A percentile compares a stretch with the other conserved stretches of the same genome.
Evolutionary conservation across 495 filamentous ascomycete species (phyloP).

Genomic region (Evansstolkia leycettana): DNA sequence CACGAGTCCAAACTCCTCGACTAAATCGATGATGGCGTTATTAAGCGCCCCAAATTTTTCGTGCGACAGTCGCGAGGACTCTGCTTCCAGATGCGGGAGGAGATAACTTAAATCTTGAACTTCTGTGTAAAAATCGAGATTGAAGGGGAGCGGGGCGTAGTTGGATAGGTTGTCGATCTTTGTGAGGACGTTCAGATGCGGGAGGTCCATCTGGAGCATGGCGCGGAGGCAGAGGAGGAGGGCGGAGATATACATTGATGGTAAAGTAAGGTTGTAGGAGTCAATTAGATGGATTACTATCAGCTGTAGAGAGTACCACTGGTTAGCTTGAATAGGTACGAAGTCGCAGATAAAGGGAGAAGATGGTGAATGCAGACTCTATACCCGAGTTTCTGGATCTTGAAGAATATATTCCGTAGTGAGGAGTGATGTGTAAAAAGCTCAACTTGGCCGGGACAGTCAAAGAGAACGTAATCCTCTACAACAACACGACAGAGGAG

Average conservation of each 20-base stretch:
- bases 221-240: slow-evolving; percentile 83
- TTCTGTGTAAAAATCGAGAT: slow-evolving; percentile 93
- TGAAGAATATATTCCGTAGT: slow-evolving; percentile 80
- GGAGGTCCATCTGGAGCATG: slow-evolving; percentile 96
- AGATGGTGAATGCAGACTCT: slow-evolving; percentile 47
- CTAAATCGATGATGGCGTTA: slow-evolving; percentile 69
- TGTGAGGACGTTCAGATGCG: slow-evolving; percentile 88
- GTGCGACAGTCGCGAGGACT: slow-evolving; percentile 42
- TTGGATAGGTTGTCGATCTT: slow-evolving; percentile 86
- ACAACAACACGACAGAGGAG: background rate
- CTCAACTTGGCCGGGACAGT: slow-evolving; percentile 95
- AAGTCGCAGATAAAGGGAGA: background rate
- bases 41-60: slow-evolving; percentile 75
- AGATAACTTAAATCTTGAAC: slow-evolving; percentile 88
- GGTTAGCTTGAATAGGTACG: slow-evolving; percentile 7
- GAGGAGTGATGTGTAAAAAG: slow-evolving; percentile 90
- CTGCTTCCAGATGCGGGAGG: slow-evolving; percentile 59
- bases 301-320: slow-evolving; percentile 39
- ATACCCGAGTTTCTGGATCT: slow-evolving; percentile 82
- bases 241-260: slow-evolving; percentile 88
- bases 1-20: slow-evolving; percentile 81
- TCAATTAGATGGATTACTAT: slow-evolving; percentile 86
- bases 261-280: slow-evolving; percentile 79
- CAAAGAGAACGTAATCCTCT: slow-evolving; percentile 92
- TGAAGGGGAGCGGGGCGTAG: slow-evolving; percentile 79